Base-by-base conservation (phyloP, 2,329 filamentous ascomycete genomes). In the Fusarium chaquense region DNA sequence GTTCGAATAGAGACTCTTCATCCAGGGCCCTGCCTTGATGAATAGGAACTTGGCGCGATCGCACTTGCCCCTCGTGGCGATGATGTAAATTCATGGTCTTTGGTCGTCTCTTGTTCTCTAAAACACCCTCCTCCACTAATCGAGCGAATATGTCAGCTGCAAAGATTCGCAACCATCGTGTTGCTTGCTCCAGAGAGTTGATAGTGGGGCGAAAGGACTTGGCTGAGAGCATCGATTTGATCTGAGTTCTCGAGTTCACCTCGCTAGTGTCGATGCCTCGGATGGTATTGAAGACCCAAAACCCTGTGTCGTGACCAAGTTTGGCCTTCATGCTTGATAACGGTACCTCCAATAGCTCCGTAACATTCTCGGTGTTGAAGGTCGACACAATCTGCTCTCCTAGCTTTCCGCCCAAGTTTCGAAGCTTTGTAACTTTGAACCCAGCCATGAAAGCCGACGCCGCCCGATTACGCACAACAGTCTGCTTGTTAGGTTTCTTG, bases 181-280 rank as follows among this genome's bases (percentile, higher is more conserved):
- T 83, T 2, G 91, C 95, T 77, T 97, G 93, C 24, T 96, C 93
- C 20, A 88, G 82, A 3, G 85, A 91, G 71, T 89, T 92, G 76
- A 98, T 95, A 58, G 86, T 89, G 0, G 96, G 96, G 28, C 93
- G 87, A 76, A 99, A 99, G 0, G 94, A 97, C 78, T 99, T 99
- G 22, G 96, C 94, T 2, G 94, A 98, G 16, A 98, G 84, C 94
- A 99, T 98, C 18, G 92, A 96, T 78, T 98, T 98, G 82, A 98
- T 97, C 75, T 96, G 93, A 2, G 94, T 97, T 53, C 95, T 86
- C 30, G 93, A 88, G 75, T 93, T 98, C 70, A 99, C 93, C 79
- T 98, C 94, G 73, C 91, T 96, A 51, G 84, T 83, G 78, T 99
- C 96, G 65, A 94, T 89, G 2, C 96, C 96, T 13, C 96, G 89